Base-by-base conservation (phyloP, 331 rosid genomes). In the Ulmus americana region DNA sequence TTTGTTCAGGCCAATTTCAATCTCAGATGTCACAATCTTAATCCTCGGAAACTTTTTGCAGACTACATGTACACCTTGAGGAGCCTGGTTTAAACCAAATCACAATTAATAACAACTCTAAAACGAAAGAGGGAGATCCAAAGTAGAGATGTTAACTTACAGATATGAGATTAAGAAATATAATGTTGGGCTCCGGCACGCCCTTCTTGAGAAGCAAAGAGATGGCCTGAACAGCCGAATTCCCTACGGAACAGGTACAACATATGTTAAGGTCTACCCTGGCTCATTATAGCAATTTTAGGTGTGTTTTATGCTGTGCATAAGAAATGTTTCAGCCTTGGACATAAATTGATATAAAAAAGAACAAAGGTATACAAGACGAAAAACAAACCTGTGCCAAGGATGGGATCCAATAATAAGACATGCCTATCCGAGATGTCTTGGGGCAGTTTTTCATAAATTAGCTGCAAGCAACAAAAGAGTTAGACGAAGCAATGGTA, bases 351-450 rank as follows among this genome's bases (percentile, higher is more conserved):
- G 55, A 49, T 5, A 49, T 49, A 14, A 49, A 1, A 39, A n/a
- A 39, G 13, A 39, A 59, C 0, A 13, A 22, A 54, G 8, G 59
- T 40, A 44, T 0, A 63, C 39, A 48, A 46, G 10, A 16, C 20
- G 43, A 10, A 9, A 55, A 6, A 71, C 84, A 15, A 68, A 91
- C 97, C 97, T 88, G 97, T 91, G 66, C 97, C 97, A 59, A 91
- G 75, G 72, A 91, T 88, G 12, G 97, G 97, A 85, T 91, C 97
- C 86, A 91, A 75, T 39, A 91, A 77, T 70, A 91, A 74, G 53
- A 91, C 96, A 69, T 91, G 96, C 80, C 97, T 86, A 67, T 91
- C 86, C 43, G 97, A 88, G 78, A 91, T 91, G 77, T 91, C 97
- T 61, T 77, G 74, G 18, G 97, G 96, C 70, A 91, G 70, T 60